Percentiles rank a stretch among this genome's conserved stretches.
phyloP scores from a whole-genome alignment of 2,329 filamentous ascomycete genomes.

The Davidsoniella eucalypti region DNA sequence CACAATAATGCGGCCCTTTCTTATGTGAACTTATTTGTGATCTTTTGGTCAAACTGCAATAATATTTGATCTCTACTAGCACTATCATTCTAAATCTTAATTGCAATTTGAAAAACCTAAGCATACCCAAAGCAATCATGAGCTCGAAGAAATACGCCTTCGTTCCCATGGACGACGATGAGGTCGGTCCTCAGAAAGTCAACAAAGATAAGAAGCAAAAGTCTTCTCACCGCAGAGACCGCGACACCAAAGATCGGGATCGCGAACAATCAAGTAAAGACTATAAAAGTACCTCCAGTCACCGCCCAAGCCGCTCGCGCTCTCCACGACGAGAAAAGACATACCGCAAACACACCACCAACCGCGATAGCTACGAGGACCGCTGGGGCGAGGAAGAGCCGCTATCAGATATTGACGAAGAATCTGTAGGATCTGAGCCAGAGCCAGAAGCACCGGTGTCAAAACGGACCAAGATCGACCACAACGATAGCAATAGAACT shows the following conservation, averaged over 20 bases:
- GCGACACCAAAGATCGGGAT: constrained; percentile 1
- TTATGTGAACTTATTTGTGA: too few relatives aligned
- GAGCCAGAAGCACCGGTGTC: constrained; percentile 53
- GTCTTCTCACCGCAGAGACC: constrained; percentile 5
- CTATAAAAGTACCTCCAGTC: background rate
- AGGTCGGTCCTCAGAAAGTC: constrained; percentile 25
- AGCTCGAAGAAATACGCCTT: constrained; percentile 48
- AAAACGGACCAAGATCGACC: constrained; percentile 51
- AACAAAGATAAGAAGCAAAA: constrained; percentile 4
- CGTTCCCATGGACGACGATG: constrained; percentile 49
- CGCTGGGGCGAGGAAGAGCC: constrained; percentile 68
- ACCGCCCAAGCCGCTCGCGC: constrained; percentile 16
- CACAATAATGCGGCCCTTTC: background rate
- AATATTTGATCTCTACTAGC: too few relatives aligned
- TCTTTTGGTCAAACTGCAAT: too few relatives aligned
- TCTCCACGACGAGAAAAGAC: constrained; percentile 25
- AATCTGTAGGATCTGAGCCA: constrained; percentile 24
- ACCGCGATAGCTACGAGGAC: constrained; percentile 46
- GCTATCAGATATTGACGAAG: constrained; percentile 25
- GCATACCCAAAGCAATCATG: constrained; percentile 20
- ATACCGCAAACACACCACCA: constrained; percentile 25
- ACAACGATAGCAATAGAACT: constrained; percentile 28
- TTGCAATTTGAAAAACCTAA: background rate
- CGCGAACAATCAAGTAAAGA: background rate
- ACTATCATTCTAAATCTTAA: too few relatives aligned